Evolutionary conservation across 148 eudicot genomes (phyloP).

Genomic region (Heliamphora exappendiculata): DNA sequence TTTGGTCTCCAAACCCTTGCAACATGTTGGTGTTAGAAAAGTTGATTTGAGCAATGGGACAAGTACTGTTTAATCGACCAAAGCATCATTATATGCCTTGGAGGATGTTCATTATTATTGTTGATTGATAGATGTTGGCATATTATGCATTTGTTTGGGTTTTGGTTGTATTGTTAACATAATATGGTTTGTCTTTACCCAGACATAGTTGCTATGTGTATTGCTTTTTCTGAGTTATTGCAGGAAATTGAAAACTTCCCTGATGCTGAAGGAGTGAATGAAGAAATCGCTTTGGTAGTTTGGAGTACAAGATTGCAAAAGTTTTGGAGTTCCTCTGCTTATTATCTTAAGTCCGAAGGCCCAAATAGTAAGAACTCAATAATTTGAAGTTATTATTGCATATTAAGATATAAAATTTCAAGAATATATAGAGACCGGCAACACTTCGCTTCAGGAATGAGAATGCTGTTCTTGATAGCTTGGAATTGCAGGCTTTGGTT

Average conservation of each 20-base stretch:
- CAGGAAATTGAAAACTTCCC: conserved; percentile 30
- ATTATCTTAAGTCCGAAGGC: conserved; percentile 21
- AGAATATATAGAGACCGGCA: not conserved
- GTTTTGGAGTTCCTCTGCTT: conserved; percentile 31
- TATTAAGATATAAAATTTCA: not conserved
- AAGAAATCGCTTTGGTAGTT: conserved; percentile 5
- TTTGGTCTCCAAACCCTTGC: not conserved
- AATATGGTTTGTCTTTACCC: not conserved
- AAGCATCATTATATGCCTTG: not conserved
- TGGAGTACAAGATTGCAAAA: conserved; percentile 26
- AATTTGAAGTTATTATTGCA: not conserved
- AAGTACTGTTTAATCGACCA: not conserved
- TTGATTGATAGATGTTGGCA: not conserved
- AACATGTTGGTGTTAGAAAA: not conserved
- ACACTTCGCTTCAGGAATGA: not conserved
- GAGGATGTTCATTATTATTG: not conserved
- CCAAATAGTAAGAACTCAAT: conserved; percentile 18
- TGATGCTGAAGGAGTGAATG: conserved; percentile 12
- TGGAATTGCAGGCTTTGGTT: not conserved
- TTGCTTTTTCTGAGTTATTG: not conserved
- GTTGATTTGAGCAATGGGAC: not conserved
- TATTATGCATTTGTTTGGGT: not conserved
- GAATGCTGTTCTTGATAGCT: not conserved
- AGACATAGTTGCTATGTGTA: not conserved
- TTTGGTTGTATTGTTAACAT: not conserved